A percentile compares a stretch with the other conserved stretches of the same genome.
Conservation (phyloP, 495 filamentous ascomycete species). For the Oleoguttula mirabilis region DNA sequence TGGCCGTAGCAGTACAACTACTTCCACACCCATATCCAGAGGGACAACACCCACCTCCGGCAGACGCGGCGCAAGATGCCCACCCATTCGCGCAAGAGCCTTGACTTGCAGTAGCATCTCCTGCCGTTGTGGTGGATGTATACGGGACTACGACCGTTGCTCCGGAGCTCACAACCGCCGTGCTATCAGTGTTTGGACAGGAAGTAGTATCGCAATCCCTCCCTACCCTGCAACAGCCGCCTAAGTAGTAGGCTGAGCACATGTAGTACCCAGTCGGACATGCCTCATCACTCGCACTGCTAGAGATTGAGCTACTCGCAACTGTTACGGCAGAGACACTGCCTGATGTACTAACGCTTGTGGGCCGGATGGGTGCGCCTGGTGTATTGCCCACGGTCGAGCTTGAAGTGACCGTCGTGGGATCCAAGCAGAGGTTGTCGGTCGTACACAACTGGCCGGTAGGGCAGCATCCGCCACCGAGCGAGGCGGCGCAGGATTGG, state of each 20-base stretch:
- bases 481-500: conserved; percentile 34
- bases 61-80: conserved; percentile 56
- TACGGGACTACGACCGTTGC: conserved; percentile 56
- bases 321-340: too few relatives aligned
- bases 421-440: conserved; percentile 13
- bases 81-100: conserved; percentile 61
- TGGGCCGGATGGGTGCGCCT: conserved; percentile 42
- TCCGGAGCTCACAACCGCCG: conserved; percentile 48
- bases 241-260: conserved; percentile 51
- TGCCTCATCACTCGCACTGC: conserved; percentile 26
- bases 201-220: conserved; percentile 65
- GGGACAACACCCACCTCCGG: conserved; percentile 70
- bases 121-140: conserved; percentile 21
- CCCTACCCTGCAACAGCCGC: conserved; percentile 72
- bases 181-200: conserved; percentile 37
- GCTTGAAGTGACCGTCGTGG: conserved; percentile 23
- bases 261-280: conserved; percentile 70
- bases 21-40: conserved; percentile 56
- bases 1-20: conserved; percentile 53
- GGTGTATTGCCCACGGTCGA: too few relatives aligned
- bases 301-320: too few relatives aligned
- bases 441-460: conserved; percentile 26
- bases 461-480: conserved; percentile 33
- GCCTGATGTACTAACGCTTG: too few relatives aligned
- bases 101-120: background rate